phyloP scores from a whole-genome alignment of 495 filamentous ascomycete genomes.

The Tuber umbilicatum region DNA sequence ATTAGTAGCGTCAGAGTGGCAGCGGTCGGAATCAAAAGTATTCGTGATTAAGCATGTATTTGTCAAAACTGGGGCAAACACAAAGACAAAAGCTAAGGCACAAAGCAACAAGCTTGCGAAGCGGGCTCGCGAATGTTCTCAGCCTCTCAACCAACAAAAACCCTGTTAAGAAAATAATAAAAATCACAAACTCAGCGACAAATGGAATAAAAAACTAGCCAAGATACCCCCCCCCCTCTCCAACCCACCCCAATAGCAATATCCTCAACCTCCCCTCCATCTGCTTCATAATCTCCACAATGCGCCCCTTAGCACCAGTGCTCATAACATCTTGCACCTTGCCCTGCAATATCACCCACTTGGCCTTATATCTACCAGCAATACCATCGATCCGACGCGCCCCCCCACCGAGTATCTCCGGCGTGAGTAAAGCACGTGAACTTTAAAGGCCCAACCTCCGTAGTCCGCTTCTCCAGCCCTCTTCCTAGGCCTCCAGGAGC shows the following conservation, averaged over 20 bases:
- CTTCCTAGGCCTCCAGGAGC: not conserved
- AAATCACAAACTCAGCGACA: no score
- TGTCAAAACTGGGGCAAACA: no score
- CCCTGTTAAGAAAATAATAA: no score
- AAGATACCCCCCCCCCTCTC: not conserved
- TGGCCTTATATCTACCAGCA: conserved; percentile 17
- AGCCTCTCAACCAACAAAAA: no score
- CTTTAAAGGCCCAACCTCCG: conserved; percentile 11
- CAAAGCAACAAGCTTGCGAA: no score
- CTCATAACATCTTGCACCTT: conserved; percentile 7
- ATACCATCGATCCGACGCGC: conserved; percentile 23
- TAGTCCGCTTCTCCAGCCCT: not conserved
- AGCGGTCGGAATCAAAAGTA: no score
- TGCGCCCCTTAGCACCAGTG: conserved; percentile 14
- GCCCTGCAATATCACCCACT: conserved; percentile 20
- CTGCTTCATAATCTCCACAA: conserved; percentile 17
- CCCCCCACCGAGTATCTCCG: conserved; percentile 14
- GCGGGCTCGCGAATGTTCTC: no score
- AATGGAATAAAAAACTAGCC: no score
- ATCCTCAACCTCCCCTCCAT: conserved; percentile 16
- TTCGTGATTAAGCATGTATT: no score
- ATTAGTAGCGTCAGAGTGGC: no score
- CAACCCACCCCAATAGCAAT: not conserved
- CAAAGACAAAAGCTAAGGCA: no score
- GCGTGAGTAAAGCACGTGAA: conserved; percentile 7